A percentile compares a stretch with the other conserved stretches of the same genome.
Evolutionary conservation across 257 asterid species (phyloP).

Genomic region (Forsythia viridissima): DNA sequence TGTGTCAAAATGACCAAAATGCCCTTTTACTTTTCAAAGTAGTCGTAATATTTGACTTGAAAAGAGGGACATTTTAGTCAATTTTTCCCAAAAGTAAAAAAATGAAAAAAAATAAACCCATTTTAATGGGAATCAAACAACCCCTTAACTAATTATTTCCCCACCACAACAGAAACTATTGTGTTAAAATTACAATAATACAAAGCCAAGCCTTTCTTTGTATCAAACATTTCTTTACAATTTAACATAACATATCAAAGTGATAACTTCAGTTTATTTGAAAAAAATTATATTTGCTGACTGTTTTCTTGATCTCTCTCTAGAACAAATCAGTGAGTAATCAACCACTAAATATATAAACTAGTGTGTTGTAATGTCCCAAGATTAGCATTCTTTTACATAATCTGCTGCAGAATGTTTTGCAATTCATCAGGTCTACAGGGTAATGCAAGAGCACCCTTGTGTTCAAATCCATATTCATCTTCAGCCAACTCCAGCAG

Average conservation of each 20-base stretch:
- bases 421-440: slow-evolving; percentile 34
- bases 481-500: slow-evolving; percentile 31
- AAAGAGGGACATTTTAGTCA: too few species aligned
- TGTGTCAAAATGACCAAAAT: too few species aligned
- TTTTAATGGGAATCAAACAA: too few species aligned
- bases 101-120: too few species aligned
- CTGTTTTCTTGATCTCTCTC: not conserved
- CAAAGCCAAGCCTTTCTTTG: too few species aligned
- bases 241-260: not conserved
- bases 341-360: not conserved
- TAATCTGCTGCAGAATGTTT: slow-evolving; percentile 19
- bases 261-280: not conserved
- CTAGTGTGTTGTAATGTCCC: not conserved
- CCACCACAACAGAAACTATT: too few species aligned
- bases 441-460: slow-evolving; percentile 37
- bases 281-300: not conserved
- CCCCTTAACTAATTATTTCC: too few species aligned
- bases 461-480: slow-evolving; percentile 22
- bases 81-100: too few species aligned
- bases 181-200: too few species aligned
- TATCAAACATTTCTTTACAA: not conserved
- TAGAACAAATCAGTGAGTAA: not conserved
- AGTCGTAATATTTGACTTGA: too few species aligned
- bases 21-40: too few species aligned
- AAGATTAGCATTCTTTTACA: not conserved